Evolutionary conservation across 2,329 filamentous ascomycete species (phyloP).

Genomic region (Hypoxylon sp.): DNA sequence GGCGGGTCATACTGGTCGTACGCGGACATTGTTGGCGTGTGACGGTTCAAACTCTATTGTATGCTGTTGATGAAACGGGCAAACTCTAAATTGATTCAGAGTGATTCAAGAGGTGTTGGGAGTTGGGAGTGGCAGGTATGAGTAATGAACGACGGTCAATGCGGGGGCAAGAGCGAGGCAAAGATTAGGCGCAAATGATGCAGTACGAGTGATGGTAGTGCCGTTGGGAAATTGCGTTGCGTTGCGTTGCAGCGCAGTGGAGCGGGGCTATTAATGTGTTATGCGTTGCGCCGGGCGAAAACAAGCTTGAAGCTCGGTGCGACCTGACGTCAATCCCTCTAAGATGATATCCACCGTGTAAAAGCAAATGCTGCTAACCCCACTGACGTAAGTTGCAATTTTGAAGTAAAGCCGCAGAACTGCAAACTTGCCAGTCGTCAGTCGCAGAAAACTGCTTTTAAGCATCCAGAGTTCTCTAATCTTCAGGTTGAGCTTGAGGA

Average conservation of each 20-base stretch:
- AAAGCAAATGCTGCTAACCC: slow-evolving; percentile 6
- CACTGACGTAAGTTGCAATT: slow-evolving; percentile 20
- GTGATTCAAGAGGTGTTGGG: slow-evolving; percentile 1
- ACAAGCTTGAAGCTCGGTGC: slow-evolving; percentile 33
- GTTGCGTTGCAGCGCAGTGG: slow-evolving; percentile 14
- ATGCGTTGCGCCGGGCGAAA: slow-evolving; percentile 24
- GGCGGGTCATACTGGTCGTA: slow-evolving; percentile 68
- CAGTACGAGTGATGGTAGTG: slow-evolving; percentile 25
- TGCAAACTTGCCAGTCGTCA: too few species aligned
- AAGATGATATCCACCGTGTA: slow-evolving; percentile 10
- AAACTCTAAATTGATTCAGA: slow-evolving; percentile 38
- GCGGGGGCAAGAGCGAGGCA: slow-evolving; percentile 12
- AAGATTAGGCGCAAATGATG: slow-evolving; percentile 37
- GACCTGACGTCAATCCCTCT: slow-evolving; percentile 39
- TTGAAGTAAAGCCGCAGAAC: too few species aligned
- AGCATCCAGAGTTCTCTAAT: not conserved
- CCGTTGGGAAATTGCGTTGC: slow-evolving; percentile 9
- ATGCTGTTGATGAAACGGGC: slow-evolving; percentile 15
- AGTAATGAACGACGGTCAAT: slow-evolving; percentile 5
- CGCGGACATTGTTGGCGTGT: slow-evolving; percentile 55
- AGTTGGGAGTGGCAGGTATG: slow-evolving; percentile 8
- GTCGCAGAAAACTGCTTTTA: not conserved
- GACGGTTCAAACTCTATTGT: not conserved
- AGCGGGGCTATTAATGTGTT: slow-evolving; percentile 31
- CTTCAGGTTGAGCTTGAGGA: not conserved